Base-by-base conservation (phyloP, 2,329 filamentous ascomycete species). In the Arthrobotrys pseudoclavata region DNA sequence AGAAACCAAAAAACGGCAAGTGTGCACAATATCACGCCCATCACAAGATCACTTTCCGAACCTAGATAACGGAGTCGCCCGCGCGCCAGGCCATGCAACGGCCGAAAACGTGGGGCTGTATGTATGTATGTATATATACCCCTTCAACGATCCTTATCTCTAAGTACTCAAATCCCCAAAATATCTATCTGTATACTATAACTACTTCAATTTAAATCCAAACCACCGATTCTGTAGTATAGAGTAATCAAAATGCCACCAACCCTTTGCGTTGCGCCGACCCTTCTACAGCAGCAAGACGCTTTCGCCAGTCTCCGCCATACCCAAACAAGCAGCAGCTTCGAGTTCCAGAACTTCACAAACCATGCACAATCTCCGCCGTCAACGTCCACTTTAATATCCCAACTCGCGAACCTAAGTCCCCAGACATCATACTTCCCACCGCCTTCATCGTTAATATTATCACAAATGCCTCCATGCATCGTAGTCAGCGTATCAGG, bases 401-500 rank as follows among this genome's bases (percentile, higher is more conserved):
- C 52, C n/a, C 52, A 57, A 57, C 52, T 57, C 29, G 13, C 50
- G 3, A 24, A 7, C 6, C 26, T 40, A 40, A 40, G 37, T n/a
- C 37, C 37, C 2, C 37, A 40, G 37, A n/a, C 37, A 4, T 3
- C 37, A 40, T 40, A 9, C 15, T 40, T 40, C 37, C 37, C 37
- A 40, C 37, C 12, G 15, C 37, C n/a, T 6, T 31, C 24, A 7
- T 53, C 1, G 1, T 57, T n/a, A 1, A n/a, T 45, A n/a, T 24
- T 37, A 10, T 20, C 71, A 64, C 20, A 48, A 7, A 67, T 66
- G 69, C 69, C 53, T 62, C 29, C 66, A 22, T 76, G 72, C 31
- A 76, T 76, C 42, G 67, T 81, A 40, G 80, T 81, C 53, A 79
- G 70, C 34, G 80, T 82, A 53, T 77, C 80, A 15, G 81, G 81